Conservation (phyloP, 2,329 filamentous ascomycete species). For the Coniella lustricola region DNA sequence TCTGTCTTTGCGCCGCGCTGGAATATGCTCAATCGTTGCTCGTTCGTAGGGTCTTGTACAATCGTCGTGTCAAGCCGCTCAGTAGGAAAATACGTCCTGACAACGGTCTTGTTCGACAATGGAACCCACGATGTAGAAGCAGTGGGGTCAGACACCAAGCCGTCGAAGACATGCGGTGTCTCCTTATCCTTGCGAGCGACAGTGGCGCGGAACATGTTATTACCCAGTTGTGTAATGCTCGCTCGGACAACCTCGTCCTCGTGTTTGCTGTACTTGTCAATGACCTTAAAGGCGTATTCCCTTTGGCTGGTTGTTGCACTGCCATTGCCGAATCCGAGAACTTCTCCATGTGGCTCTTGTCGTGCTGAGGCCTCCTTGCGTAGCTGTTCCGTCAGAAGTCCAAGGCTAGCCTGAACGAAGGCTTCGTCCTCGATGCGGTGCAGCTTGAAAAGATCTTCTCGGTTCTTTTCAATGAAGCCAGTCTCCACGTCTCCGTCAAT, state of each 20-base stretch:
- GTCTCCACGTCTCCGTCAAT: slow-evolving; percentile 86
- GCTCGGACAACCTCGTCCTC: slow-evolving; percentile 55
- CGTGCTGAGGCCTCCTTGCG: slow-evolving; percentile 21
- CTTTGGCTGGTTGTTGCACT: slow-evolving; percentile 34
- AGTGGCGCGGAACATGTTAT: slow-evolving; percentile 39
- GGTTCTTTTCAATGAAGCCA: slow-evolving; percentile 89
- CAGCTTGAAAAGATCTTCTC: slow-evolving; percentile 66
- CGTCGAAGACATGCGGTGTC: slow-evolving; percentile 33
- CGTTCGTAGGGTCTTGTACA: slow-evolving; percentile 46
- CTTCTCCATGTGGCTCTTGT: slow-evolving; percentile 37
- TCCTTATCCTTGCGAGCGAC: slow-evolving; percentile 37
- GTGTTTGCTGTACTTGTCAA: slow-evolving; percentile 57
- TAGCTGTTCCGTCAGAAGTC: slow-evolving; percentile 51
- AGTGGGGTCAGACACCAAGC: slow-evolving; percentile 36
- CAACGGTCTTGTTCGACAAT: slow-evolving; percentile 24
- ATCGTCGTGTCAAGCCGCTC: slow-evolving; percentile 76
- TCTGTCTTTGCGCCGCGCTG: slow-evolving; percentile 57
- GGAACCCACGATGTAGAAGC: slow-evolving; percentile 16
- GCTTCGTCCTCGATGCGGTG: slow-evolving; percentile 60
- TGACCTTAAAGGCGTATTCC: slow-evolving; percentile 44
- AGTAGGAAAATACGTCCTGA: slow-evolving; percentile 74
- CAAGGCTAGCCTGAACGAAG: slow-evolving; percentile 80
- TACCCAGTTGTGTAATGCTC: slow-evolving; percentile 40
- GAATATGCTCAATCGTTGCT: slow-evolving; percentile 68
- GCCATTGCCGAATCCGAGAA: slow-evolving; percentile 48